Conservation (phyloP, 441 rosid species). For the Populus hybrid region DNA sequence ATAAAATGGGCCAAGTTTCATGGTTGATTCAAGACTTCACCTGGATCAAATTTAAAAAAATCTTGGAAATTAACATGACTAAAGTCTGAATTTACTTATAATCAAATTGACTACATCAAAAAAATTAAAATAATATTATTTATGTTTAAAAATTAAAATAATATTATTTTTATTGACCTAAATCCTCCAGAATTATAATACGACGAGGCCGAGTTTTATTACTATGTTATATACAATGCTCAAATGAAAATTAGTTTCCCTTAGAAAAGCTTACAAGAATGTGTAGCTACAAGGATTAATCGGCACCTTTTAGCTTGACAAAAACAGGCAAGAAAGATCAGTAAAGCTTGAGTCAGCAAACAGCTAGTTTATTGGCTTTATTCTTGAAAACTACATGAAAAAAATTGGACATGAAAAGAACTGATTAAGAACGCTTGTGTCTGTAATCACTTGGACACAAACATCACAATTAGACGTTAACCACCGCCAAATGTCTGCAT, state of each 20-base stretch:
- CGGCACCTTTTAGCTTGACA: slow-evolving; percentile 7
- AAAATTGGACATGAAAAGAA: slow-evolving; percentile 32
- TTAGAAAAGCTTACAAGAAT: not conserved
- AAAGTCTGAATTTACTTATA: no score
- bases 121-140: no score
- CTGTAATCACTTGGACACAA: slow-evolving; percentile 11
- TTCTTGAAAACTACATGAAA: slow-evolving; percentile 2
- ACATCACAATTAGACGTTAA: slow-evolving; percentile 34
- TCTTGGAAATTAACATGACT: no score
- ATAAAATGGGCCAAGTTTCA: no score
- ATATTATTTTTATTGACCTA: no score
- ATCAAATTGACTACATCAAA: no score
- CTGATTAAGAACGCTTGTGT: slow-evolving; percentile 30
- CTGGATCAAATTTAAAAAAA: no score
- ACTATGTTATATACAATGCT: no score
- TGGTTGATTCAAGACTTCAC: no score
- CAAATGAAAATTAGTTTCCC: not conserved
- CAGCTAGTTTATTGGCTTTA: slow-evolving; percentile 27
- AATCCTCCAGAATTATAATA: no score
- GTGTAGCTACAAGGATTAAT: not conserved
- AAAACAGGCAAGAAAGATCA: slow-evolving; percentile 10
- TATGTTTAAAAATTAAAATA: no score
- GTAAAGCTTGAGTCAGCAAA: slow-evolving; percentile 4
- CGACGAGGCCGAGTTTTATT: no score
- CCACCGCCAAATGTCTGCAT: slow-evolving; percentile 24